Evolutionary conservation across 1,284 basidiomycete genomes (phyloP), one percentile per base, ranked within the genome.

Genomic region (Dichomitus squalens): DNA sequence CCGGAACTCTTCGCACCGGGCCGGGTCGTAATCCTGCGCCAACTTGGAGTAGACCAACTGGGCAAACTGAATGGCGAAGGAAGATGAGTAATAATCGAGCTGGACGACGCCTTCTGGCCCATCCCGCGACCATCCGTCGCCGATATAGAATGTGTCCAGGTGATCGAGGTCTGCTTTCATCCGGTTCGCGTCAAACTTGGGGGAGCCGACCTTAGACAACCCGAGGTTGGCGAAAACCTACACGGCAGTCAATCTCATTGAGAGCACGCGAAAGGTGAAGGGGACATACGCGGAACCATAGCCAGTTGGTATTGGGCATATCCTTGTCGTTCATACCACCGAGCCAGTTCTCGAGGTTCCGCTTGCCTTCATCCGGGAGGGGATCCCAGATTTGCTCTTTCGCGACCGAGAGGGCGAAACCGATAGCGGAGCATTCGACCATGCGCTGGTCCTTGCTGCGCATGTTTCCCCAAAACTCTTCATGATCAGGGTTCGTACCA

Each of bases 381-480:
- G 79, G 78, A 70, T 88, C 80, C 83, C 85, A 90, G 27, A 91
- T 74, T 38, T 84, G 76, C 59, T 89, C 83, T 34, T 80, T 80
- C 2, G 86, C 85, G 14, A 89, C 80, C 8, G 87, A 80, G 44
- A 92, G 77, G 0, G 87, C 78, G 70, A 87, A 91, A 1, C 88
- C 88, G 62, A 91, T 85, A 4, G 90, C 85, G 57, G 86, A 87
- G 74, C 90, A 91, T 70, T 91, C 90, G 0, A 92, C 90, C 90
- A 92, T 92, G 25, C 90, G 73, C 72, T 92, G 89, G 69, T 92
- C 90, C 70, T 86, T 88, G 65, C 88, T 82, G 53, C 81, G 79
- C 77, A 90, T 89, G 50, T 81, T 73, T 2, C 88, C 89, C 90
- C 89, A 92, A 70, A 88, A 92, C 72, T 92, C 89, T 2, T 78